Evolutionary conservation across 1,139 yeast genomes (phyloP).

Genomic region (Suhomyces kunorum): DNA sequence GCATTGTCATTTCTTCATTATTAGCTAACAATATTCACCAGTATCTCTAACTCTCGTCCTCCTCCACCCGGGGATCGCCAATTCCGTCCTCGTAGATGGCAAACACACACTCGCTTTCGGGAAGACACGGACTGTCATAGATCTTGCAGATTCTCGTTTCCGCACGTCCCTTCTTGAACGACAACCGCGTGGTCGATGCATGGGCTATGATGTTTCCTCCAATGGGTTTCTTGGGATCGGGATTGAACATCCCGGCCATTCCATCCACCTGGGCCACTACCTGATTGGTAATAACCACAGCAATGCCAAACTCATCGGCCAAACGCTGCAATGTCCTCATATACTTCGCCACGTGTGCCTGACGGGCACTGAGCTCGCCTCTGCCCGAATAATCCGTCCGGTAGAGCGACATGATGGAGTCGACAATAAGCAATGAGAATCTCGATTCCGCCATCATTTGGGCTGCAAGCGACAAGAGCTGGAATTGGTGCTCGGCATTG

Average conservation of each 20-base stretch:
- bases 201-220: conserved; percentile 99
- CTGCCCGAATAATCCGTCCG: conserved; percentile 95
- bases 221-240: conserved; percentile 98
- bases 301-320: conserved; percentile 98
- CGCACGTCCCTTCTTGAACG: conserved; percentile 86
- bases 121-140: conserved; percentile 92
- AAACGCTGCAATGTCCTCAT: conserved; percentile 88
- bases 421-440: conserved; percentile 79
- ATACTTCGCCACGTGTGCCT: conserved; percentile 89
- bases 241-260: conserved; percentile 75
- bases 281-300: conserved; percentile 97
- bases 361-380: conserved; percentile 95
- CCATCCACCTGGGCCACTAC: conserved; percentile 99
- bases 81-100: conserved; percentile 97
- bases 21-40: not conserved
- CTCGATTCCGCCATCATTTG: conserved; percentile 96
- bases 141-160: conserved; percentile 93
- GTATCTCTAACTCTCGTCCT: conserved; percentile 30
- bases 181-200: conserved; percentile 88
- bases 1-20: conserved; percentile 4
- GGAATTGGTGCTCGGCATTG: conserved; percentile 94
- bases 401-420: conserved; percentile 93
- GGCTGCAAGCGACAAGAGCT: conserved; percentile 85
- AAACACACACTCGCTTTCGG: conserved; percentile 92
- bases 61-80: conserved; percentile 90